Conservation (phyloP, 805 yeast genomes). For the Yarrowia sp. region DNA sequence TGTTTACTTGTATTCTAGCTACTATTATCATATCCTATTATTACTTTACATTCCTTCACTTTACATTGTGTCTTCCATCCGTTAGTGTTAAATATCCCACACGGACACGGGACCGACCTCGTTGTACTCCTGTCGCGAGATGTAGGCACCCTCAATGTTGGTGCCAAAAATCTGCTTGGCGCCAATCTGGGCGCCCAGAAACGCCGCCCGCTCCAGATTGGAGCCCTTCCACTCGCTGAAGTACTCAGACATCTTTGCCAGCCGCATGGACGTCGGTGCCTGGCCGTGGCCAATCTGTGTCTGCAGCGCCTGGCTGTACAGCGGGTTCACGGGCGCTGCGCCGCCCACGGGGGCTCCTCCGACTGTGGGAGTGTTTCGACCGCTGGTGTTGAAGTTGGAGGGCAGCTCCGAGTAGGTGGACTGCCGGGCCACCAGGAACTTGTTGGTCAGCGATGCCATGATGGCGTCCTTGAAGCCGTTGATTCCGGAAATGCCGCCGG, state of each 20-base stretch:
- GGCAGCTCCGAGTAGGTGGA: slow-evolving; percentile 52
- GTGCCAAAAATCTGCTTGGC: slow-evolving; percentile 83
- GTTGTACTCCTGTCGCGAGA: slow-evolving; percentile 72
- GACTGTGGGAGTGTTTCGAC: slow-evolving; percentile 48
- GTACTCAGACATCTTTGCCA: slow-evolving; percentile 83
- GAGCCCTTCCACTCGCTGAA: slow-evolving; percentile 91
- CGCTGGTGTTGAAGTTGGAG: slow-evolving; percentile 49
- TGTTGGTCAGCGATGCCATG: slow-evolving; percentile 61
- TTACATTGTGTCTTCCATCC: background rate
- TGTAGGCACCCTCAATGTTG: slow-evolving; percentile 64
- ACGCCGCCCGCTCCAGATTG: slow-evolving; percentile 77
- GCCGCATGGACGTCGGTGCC: slow-evolving; percentile 76
- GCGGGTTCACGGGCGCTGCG: slow-evolving; percentile 52
- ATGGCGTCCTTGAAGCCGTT: slow-evolving; percentile 79
- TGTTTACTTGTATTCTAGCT: background rate
- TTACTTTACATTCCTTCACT: slow-evolving; percentile 26
- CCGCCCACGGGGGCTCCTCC: slow-evolving; percentile 39
- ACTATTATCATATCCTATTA: background rate
- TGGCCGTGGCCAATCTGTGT: slow-evolving; percentile 57
- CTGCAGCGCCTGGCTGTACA: slow-evolving; percentile 49
- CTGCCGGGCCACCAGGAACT: slow-evolving; percentile 57
- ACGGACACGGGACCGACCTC: slow-evolving; percentile 82
- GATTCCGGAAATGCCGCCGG: slow-evolving; percentile 79
- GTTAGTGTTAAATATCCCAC: slow-evolving; percentile 61
- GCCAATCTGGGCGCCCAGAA: slow-evolving; percentile 86